Evolutionary conservation across 2,329 filamentous ascomycete genomes (phyloP).

Genomic region (Alternaria infectoria): DNA sequence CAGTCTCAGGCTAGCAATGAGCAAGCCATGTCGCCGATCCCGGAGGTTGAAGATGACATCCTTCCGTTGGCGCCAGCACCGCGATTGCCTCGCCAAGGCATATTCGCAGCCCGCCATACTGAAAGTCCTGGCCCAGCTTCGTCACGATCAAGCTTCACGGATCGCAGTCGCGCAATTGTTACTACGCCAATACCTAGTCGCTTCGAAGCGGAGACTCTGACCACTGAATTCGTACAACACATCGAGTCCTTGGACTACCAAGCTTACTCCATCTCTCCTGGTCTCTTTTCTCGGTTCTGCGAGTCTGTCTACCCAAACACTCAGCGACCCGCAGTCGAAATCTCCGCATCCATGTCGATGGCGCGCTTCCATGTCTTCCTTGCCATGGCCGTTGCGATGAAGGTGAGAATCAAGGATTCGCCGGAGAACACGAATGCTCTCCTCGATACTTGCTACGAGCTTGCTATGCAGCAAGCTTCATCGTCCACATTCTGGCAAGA

Average conservation of each 20-base stretch:
- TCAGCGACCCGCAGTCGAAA: constrained; percentile 23
- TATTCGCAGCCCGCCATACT: constrained; percentile 36
- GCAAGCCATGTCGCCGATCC: constrained; percentile 34
- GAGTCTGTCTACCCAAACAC: constrained; percentile 43
- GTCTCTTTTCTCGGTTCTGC: constrained; percentile 37
- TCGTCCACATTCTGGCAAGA: constrained; percentile 44
- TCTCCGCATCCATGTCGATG: constrained; percentile 37
- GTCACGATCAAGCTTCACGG: constrained; percentile 38
- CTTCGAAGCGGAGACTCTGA: constrained; percentile 47
- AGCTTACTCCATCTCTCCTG: constrained; percentile 32
- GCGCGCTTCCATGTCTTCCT: constrained; percentile 47
- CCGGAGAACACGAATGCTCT: constrained; percentile 40
- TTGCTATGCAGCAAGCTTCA: constrained; percentile 44
- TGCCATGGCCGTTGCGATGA: constrained; percentile 47
- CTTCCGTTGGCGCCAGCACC: constrained; percentile 34
- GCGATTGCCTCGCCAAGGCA: constrained; percentile 37
- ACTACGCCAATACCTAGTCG: constrained; percentile 41
- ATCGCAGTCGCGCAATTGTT: constrained; percentile 41
- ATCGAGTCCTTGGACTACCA: constrained; percentile 33
- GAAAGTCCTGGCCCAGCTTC: constrained; percentile 35
- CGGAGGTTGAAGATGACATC: constrained; percentile 40
- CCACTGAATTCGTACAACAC: constrained; percentile 41
- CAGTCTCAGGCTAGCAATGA: constrained; percentile 38
- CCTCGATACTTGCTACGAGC: constrained; percentile 44
- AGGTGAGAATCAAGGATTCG: constrained; percentile 38